Evolutionary conservation across 768 basidiomycete genomes (phyloP).

Genomic region (Hirschioporus abietinus): DNA sequence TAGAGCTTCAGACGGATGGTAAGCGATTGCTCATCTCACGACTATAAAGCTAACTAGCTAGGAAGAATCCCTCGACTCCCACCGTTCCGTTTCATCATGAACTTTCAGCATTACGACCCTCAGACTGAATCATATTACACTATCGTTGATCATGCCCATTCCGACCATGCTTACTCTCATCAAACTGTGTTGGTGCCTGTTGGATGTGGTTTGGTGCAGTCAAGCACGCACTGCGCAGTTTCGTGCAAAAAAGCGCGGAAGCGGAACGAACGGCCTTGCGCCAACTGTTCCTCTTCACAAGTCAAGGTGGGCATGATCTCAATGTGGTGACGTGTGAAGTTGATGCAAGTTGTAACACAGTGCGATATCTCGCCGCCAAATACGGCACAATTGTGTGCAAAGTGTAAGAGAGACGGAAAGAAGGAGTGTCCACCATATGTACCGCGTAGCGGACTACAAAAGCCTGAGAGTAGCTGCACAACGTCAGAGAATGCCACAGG

Average conservation of each 20-base stretch:
- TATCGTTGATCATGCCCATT: background rate
- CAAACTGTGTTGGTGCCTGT: background rate
- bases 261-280: background rate
- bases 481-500: background rate
- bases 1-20: background rate
- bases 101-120: background rate
- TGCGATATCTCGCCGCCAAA: background rate
- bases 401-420: background rate
- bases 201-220: background rate
- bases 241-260: background rate
- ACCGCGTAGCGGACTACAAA: background rate
- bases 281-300: background rate
- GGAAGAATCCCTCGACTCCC: background rate
- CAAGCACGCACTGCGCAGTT: background rate
- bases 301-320: background rate
- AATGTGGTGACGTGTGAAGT: background rate
- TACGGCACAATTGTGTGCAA: background rate
- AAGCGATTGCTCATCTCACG: background rate
- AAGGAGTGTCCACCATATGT: background rate
- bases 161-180: background rate
- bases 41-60: background rate
- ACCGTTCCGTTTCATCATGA: background rate
- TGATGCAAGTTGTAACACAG: background rate
- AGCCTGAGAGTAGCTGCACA: background rate
- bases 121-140: background rate